Evolutionary conservation across 345 rosid genomes (phyloP).

Genomic region (Populus tremula): DNA sequence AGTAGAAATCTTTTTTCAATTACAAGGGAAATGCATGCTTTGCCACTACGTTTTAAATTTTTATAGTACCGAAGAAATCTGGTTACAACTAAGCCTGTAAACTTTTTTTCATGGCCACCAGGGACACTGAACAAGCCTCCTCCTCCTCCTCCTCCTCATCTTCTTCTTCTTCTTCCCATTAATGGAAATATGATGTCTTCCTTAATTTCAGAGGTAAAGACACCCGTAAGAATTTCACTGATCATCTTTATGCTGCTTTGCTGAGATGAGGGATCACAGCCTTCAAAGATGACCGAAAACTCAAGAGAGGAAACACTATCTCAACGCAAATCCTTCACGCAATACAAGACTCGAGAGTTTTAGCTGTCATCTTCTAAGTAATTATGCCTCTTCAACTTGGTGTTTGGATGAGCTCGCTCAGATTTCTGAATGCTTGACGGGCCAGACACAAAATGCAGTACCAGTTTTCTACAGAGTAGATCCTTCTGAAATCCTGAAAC

Average conservation of each 20-base stretch:
- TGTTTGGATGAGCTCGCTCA: constrained; percentile 7
- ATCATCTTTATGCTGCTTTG: constrained; percentile 1
- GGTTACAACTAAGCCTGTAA: too few relatives aligned
- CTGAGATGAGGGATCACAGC: neutral
- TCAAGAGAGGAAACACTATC: neutral
- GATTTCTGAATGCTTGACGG: neutral
- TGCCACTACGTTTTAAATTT: too few relatives aligned
- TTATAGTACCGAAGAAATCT: too few relatives aligned
- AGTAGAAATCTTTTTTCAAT: too few relatives aligned
- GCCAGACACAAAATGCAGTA: neutral
- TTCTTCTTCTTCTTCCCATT: neutral
- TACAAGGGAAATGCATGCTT: too few relatives aligned
- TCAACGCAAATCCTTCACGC: neutral
- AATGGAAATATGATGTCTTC: constrained; percentile 11
- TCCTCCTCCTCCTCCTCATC: too few relatives aligned
- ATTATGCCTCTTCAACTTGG: neutral
- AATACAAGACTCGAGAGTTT: neutral
- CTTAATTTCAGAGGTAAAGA: constrained; percentile 1
- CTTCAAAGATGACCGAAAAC: neutral
- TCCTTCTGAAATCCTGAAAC: neutral
- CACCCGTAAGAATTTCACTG: neutral
- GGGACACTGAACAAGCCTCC: too few relatives aligned
- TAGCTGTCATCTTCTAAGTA: neutral
- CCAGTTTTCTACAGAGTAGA: constrained; percentile 4
- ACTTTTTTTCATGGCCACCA: too few relatives aligned